Evolutionary conservation across 1,139 yeast species (phyloP), one percentile per base, ranked within the genome.

Genomic region (Pichia sp.): DNA sequence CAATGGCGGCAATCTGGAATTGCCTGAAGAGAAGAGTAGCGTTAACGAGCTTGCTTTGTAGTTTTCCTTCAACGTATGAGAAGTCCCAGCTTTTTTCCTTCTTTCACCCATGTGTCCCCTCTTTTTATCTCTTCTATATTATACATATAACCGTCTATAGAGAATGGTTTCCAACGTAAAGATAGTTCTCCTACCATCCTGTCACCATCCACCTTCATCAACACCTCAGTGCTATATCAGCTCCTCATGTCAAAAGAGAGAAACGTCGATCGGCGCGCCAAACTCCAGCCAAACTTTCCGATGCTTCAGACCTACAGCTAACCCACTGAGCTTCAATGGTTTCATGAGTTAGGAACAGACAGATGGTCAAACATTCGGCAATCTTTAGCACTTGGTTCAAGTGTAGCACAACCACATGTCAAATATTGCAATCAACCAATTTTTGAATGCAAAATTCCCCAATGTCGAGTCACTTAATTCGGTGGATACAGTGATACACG

Each of bases 401-500:
- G 6, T 27, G 29, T 27, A 27, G 4, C 6, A 27, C 29, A 6
- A 27, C 6, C 10, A 29, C 17, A 49, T 49, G 51, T 41, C 46
- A 7, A 40, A 47, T 24, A 14, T n/a, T 3, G 43, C 31, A 14
- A 40, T 50, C 14, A 49, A 42, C 12, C 30, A 48, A n/a, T 56
- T 56, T 16, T n/a, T 56, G 6, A 56, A 56, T 24, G 34, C 52
- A n/a, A 54, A 48, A 16, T 56, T 56, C 24, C 47, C 57, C 3
- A 33, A 50, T 16, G 12, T 56, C 1, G 57, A 50, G 3, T 55
- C 56, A 3, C 51, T 57, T 1, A 30, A 41, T 20, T n/a, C 52
- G 2, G 42, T 57, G 1, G 60, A 57, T 27, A 29, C 51, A 12
- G 55, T 54, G 4, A 53, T 55, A n/a, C 31, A 40, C 31, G 51